Conservation (phyloP, 371 early-diverging fungal genomes). For the Fennellomyces sp. region DNA sequence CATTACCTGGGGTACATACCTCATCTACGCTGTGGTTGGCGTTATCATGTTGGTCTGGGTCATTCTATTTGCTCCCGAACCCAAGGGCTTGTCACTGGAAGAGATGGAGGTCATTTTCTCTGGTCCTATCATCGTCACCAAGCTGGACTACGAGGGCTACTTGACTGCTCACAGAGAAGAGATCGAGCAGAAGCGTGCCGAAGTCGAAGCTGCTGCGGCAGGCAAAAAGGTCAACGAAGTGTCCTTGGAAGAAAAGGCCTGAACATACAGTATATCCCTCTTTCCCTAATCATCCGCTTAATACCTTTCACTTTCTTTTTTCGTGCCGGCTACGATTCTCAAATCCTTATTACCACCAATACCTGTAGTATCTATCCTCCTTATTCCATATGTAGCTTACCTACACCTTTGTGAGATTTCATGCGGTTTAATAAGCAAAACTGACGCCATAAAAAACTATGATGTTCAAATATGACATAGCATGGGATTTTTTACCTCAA, state of each 20-base stretch:
- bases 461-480: no score
- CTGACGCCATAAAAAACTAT: no score
- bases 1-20: constrained; percentile 57
- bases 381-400: no score
- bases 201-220: constrained; percentile 20
- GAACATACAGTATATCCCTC: not conserved
- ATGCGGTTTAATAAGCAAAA: no score
- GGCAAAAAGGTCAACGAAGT: not conserved
- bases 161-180: constrained; percentile 30
- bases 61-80: constrained; percentile 64
- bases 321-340: not conserved
- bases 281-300: not conserved
- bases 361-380: no score
- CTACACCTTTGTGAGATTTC: no score
- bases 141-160: constrained; percentile 27
- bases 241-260: constrained; percentile 2
- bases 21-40: constrained; percentile 66
- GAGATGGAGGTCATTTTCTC: constrained; percentile 50
- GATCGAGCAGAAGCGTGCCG: constrained; percentile 31
- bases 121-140: constrained; percentile 35
- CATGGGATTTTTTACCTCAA: no score
- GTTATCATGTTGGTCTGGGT: constrained; percentile 54
- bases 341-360: constrained; percentile 2
- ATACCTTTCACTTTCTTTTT: not conserved
- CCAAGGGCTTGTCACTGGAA: constrained; percentile 62